Evolutionary conservation across 495 filamentous ascomycete species (phyloP).

Genomic region (Xylaria castorea): DNA sequence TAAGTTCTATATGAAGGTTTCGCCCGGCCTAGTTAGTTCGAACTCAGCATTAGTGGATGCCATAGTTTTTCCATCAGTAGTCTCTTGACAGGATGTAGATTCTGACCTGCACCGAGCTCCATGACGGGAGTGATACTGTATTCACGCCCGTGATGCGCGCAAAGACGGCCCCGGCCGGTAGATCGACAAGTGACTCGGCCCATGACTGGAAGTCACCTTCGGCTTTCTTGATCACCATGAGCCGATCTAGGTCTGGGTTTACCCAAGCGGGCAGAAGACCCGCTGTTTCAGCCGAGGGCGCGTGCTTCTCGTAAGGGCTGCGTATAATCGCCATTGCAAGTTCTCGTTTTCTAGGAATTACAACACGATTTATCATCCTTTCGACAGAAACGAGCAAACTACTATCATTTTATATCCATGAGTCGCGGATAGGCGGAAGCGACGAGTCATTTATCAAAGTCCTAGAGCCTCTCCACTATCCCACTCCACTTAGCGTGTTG

Average conservation of each 20-base stretch:
- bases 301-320: neutral
- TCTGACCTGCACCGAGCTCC: constrained; percentile 24
- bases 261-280: constrained; percentile 21
- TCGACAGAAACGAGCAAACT: neutral
- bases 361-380: neutral
- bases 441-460: constrained; percentile 18
- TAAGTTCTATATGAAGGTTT: constrained; percentile 19
- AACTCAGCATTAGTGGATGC: constrained; percentile 1
- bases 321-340: neutral
- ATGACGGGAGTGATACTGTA: neutral
- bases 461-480: constrained; percentile 10
- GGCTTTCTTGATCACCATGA: constrained; percentile 9
- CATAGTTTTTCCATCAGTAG: neutral
- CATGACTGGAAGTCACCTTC: constrained; percentile 14
- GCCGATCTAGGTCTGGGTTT: constrained; percentile 16
- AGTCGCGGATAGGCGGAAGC: constrained; percentile 12
- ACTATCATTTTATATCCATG: neutral
- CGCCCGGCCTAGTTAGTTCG: constrained; percentile 8
- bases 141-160: constrained; percentile 17
- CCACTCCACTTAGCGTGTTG: constrained; percentile 17
- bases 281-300: neutral
- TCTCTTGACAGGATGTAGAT: neutral
- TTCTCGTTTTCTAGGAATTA: neutral
- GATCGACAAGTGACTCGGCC: constrained; percentile 19
- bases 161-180: constrained; percentile 20